Evolutionary conservation across 2,329 filamentous ascomycete species (phyloP), one percentile per base, ranked within the genome.

Genomic region (Fusarium dimerum): DNA sequence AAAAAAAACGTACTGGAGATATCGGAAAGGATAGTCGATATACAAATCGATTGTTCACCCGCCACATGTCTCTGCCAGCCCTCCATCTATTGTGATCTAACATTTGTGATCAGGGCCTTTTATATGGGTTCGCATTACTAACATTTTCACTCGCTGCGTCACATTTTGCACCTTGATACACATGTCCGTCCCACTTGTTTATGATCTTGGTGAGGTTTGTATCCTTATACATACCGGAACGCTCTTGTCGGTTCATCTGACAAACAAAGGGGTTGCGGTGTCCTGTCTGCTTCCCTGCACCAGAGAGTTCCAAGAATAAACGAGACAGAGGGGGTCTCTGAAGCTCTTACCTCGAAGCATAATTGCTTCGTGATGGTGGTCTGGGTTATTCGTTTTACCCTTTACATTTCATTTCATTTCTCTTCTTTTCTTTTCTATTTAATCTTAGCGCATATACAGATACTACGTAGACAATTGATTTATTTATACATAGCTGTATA

Each of bases 311-410:
- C 83, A 77, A 86, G 66, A 86, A 69, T 47, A 73, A 82, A 62
- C 54, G 40, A 45, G 52, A 45, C 26, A 40, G 61, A 71, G 76
- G 82, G 80, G 80, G 77, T 81, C 81, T 86, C 83, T 86, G 83
- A 85, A 74, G 76, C 78, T 78, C 71, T 62, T 66, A 68, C 44
- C 54, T 48, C 56, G 44, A 36, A 57, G 50, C 67, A 68, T 63
- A 7, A 54, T 61, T 49, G 58, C 55, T 59, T 55, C 53, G 56
- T 63, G 32, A 30, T 56, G 51, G 65, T 84, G 78, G 77, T 77
- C 73, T 69, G 71, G 79, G 79, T 76, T 73, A 78, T 80, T 85
- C 82, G 82, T 86, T 85, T 83, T 77, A 79, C 81, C 78, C 81
- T 78, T 76, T 64, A 86, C 82, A 85, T 78, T 54, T 57, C 29